phyloP scores from a whole-genome alignment of 2,329 filamentous ascomycete species.

The Peltaster fructicola region DNA sequence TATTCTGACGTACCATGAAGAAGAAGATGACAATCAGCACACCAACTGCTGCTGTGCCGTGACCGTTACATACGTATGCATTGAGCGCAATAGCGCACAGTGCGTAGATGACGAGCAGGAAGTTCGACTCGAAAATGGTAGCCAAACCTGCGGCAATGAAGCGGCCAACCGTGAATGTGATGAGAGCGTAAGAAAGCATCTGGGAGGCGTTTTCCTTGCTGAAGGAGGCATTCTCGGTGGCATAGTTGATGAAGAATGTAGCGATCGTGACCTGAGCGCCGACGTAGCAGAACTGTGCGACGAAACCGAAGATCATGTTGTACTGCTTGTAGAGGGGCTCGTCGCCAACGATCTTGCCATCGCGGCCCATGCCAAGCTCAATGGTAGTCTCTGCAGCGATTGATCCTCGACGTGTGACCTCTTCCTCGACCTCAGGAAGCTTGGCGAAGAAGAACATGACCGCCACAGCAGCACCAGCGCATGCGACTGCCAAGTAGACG shows the following conservation, averaged over 20 bases:
- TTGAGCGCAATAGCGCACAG: conserved; percentile 18
- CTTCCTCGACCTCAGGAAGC: conserved; percentile 19
- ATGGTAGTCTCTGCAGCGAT: conserved; percentile 14
- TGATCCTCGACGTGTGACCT: conserved; percentile 11
- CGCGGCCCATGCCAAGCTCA: conserved; percentile 14
- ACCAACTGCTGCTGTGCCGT: conserved; percentile 16
- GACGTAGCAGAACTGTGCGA: conserved; percentile 22
- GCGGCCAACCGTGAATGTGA: conserved; percentile 23
- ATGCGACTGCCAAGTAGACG: conserved; percentile 23
- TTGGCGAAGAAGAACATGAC: conserved; percentile 21
- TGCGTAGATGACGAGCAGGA: conserved; percentile 19
- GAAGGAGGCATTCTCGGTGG: conserved; percentile 18
- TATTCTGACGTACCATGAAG: conserved; percentile 14
- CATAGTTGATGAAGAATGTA: conserved; percentile 24
- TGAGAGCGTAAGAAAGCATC: conserved; percentile 22
- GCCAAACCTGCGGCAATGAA: conserved; percentile 22
- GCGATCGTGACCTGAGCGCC: conserved; percentile 21
- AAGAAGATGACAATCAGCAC: conserved; percentile 22
- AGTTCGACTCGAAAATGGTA: conserved; percentile 20
- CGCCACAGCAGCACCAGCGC: conserved; percentile 18
- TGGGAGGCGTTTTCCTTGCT: conserved; percentile 16
- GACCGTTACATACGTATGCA: conserved; percentile 17
- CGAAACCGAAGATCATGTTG: conserved; percentile 23
- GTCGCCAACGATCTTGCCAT: conserved; percentile 16
- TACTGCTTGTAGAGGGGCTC: conserved; percentile 23